Conservation (phyloP, 768 basidiomycete genomes). For the Phlegmacium glaucopus region DNA sequence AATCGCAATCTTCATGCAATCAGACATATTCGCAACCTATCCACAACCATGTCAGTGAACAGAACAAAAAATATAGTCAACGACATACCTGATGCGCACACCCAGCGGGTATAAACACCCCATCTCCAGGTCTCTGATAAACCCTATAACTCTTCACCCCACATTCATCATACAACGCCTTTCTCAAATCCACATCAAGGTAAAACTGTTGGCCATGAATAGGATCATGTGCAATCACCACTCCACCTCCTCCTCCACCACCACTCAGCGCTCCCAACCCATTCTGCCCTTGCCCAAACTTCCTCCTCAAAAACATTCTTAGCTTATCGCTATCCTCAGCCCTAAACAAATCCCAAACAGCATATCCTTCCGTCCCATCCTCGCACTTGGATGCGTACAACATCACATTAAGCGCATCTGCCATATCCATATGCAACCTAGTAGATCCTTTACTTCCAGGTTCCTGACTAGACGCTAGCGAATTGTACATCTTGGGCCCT, state of each 20-base stretch:
- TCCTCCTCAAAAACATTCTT: slow-evolving; percentile 66
- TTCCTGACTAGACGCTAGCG: slow-evolving; percentile 67
- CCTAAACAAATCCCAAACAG: slow-evolving; percentile 90
- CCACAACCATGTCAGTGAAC: not conserved
- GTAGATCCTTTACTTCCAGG: slow-evolving; percentile 81
- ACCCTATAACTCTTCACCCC: slow-evolving; percentile 80
- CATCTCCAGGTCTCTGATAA: slow-evolving; percentile 90
- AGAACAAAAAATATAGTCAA: too few species aligned
- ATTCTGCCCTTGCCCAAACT: slow-evolving; percentile 35
- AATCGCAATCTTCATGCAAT: slow-evolving; percentile 93
- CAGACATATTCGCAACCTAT: slow-evolving; percentile 89
- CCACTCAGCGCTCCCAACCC: slow-evolving; percentile 2
- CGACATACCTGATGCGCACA: slow-evolving; percentile 79
- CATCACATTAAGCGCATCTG: slow-evolving; percentile 92
- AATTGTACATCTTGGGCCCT: slow-evolving; percentile 97
- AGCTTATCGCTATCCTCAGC: slow-evolving; percentile 80
- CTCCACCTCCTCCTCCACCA: slow-evolving; percentile 11
- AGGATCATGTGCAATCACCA: slow-evolving; percentile 64
- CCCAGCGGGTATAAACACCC: slow-evolving; percentile 93
- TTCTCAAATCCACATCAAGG: slow-evolving; percentile 65
- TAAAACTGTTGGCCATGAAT: slow-evolving; percentile 92
- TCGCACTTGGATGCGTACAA: slow-evolving; percentile 56
- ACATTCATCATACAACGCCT: slow-evolving; percentile 60
- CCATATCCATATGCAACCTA: slow-evolving; percentile 91
- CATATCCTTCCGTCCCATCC: slow-evolving; percentile 70